Percentiles rank a stretch among this genome's conserved stretches.
Conservation (phyloP, 2,329 filamentous ascomycete species). For the Periconia digitata region DNA sequence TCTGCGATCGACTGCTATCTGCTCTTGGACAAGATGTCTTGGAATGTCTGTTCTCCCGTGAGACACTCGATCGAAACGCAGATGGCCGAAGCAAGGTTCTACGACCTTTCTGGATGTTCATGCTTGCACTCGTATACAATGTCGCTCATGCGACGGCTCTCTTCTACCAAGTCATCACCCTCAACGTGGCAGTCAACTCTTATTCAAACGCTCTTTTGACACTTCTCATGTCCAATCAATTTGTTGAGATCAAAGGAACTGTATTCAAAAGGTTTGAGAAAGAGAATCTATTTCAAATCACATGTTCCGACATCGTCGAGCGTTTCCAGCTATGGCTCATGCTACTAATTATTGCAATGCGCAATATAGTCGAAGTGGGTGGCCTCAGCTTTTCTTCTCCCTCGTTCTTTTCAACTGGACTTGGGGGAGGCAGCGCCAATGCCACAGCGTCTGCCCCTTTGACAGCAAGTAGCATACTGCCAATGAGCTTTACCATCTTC, state of each 20-base stretch:
- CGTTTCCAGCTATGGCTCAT: constrained; percentile 98
- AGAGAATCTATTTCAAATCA: constrained; percentile 94
- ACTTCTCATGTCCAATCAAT: constrained; percentile 92
- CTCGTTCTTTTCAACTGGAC: constrained; percentile 32
- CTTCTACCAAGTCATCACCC: constrained; percentile 96
- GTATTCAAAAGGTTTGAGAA: constrained; percentile 99
- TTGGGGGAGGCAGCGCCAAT: constrained; percentile 45
- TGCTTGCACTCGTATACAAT: constrained; percentile 84
- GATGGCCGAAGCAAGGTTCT: constrained; percentile 90
- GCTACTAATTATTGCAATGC: constrained; percentile 91
- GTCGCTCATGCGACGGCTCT: constrained; percentile 82
- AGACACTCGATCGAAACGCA: constrained; percentile 84
- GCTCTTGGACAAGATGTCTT: constrained; percentile 94
- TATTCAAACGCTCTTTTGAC: constrained; percentile 96
- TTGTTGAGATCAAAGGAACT: constrained; percentile 97
- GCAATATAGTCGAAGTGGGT: constrained; percentile 94
- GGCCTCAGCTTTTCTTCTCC: constrained; percentile 63
- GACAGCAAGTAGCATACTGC: constrained; percentile 74
- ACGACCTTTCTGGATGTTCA: constrained; percentile 86
- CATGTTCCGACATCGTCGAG: constrained; percentile 95
- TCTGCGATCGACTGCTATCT: constrained; percentile 84
- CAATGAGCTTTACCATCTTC: constrained; percentile 86
- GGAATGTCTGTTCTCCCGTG: constrained; percentile 90
- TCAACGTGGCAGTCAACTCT: constrained; percentile 97
- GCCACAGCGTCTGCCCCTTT: constrained; percentile 54